Base-by-base conservation (phyloP, 1,139 yeast species). In the Kurtzmaniella natalensis region DNA sequence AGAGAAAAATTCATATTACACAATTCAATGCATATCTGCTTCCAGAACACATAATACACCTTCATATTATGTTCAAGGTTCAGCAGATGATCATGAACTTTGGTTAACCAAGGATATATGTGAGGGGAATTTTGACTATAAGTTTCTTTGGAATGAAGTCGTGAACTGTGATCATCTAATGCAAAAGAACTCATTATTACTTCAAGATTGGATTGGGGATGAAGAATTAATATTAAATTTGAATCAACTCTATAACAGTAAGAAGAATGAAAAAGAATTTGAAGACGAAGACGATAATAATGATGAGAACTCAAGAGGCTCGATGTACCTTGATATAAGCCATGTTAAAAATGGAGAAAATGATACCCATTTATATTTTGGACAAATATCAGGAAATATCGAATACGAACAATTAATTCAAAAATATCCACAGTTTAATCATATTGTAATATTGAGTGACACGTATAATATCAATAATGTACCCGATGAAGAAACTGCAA, bases 1-100 rank as follows among this genome's bases (percentile, higher is more conserved):
- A n/a, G 39, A 26, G 55, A 48, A 3, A 56, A 54, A 11, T 62
- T 63, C 35, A 24, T 6, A 24, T 5, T 48, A 59, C 31, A 68
- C 82, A 17, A 39, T 78, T 8, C 53, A 78, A 5, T 62, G 79
- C 39, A 65, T 86, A 28, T 81, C 89, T 1, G 83, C 86, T 0
- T 83, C 94, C 24, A 61, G 17, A 42, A 44, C 5, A 34, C 51
- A 2, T 60, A 64, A 57, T 49, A 54, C 19, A 3, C 29, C 29
- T 8, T 17, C 29, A 7, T 18, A 26, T 17, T 88, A 88, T 51
- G 81, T 87, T 2, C 96, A 86, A 55, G 96, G 96, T 1, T 88
- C 95, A 0, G 96, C 94, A 0, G 96, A 88, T 55, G 96, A 88
- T 48, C 95, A 88, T 51, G 96, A 88, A 48, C 62, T 81, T 18